Conservation (phyloP, 805 yeast genomes). For the Kuraishia floccosa region DNA sequence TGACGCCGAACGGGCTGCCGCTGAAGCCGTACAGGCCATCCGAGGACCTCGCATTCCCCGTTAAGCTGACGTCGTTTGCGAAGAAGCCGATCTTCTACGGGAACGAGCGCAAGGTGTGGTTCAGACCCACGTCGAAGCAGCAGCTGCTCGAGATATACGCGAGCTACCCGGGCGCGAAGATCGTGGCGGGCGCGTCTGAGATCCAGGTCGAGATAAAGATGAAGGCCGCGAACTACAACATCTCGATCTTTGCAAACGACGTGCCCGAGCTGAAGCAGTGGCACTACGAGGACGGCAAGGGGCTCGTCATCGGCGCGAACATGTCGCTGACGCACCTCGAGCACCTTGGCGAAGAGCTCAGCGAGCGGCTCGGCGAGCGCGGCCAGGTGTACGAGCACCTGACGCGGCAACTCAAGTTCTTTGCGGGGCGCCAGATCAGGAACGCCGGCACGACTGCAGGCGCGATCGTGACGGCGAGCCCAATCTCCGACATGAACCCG, state of each 20-base stretch:
- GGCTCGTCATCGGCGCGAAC: conserved; percentile 31
- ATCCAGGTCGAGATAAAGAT: conserved; percentile 34
- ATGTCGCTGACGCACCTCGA: conserved; percentile 27
- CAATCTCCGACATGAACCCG: conserved; percentile 37
- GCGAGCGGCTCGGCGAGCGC: conserved; percentile 10
- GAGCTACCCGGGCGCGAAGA: conserved; percentile 22
- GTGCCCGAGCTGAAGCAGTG: conserved; percentile 24
- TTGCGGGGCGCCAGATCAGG: conserved; percentile 37
- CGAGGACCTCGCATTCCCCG: conserved; percentile 29
- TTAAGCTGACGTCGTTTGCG: conserved; percentile 15
- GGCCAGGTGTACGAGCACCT: conserved; percentile 26
- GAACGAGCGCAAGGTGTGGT: conserved; percentile 27
- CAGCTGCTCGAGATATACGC: conserved; percentile 22
- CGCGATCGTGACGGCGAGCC: conserved; percentile 36
- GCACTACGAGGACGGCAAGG: conserved; percentile 24
- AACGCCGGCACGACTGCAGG: conserved; percentile 41
- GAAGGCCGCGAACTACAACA: conserved; percentile 26
- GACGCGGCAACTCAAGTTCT: conserved; percentile 27
- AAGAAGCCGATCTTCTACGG: conserved; percentile 22
- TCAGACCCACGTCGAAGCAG: conserved; percentile 26
- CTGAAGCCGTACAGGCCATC: conserved; percentile 24
- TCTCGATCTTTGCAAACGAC: conserved; percentile 29
- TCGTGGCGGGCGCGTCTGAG: conserved; percentile 37
- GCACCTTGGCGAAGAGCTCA: conserved; percentile 19
- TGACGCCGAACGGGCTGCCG: conserved; percentile 27